These are phyloP conservation scores for Hansenula anomala DNA, from an alignment of 1,139 yeast genomes.

Conservation along the genomic window DNA sequence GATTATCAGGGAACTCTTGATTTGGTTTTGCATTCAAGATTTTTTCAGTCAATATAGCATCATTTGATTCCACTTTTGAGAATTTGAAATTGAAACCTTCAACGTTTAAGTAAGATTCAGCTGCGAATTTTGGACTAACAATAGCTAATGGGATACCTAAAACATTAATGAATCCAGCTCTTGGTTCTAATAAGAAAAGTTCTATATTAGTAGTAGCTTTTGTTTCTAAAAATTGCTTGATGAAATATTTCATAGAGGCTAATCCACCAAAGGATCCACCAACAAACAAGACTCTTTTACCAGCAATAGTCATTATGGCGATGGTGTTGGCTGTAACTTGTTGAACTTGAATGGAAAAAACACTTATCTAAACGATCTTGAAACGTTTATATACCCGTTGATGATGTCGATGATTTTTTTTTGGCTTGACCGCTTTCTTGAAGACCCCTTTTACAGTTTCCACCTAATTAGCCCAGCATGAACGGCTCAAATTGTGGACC, in stretches of 20 bases:
- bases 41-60: constrained; percentile 25
- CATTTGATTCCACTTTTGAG: constrained; percentile 29
- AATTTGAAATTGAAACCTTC: constrained; percentile 21
- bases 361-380: too few relatives aligned
- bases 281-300: constrained; percentile 35
- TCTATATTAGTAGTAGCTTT: constrained; percentile 7
- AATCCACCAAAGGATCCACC: constrained; percentile 53
- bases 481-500: too few relatives aligned
- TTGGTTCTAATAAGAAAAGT: constrained; percentile 43
- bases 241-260: constrained; percentile 35
- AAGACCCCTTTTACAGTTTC: too few relatives aligned
- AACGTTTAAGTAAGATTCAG: constrained; percentile 31
- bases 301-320: not conserved
- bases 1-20: constrained; percentile 14
- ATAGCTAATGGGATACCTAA: constrained; percentile 48
- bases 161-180: constrained; percentile 46
- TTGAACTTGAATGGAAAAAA: too few relatives aligned
- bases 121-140: constrained; percentile 42
- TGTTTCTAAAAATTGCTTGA: constrained; percentile 26
- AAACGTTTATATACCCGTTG: too few relatives aligned
- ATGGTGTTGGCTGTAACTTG: too few relatives aligned
- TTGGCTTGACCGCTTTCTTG: too few relatives aligned
- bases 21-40: constrained; percentile 13
- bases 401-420: too few relatives aligned
- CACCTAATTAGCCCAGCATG: too few relatives aligned